These are phyloP conservation scores for Kuraishia hungarica DNA, from an alignment of 805 yeast genomes.

Conservation along the genomic window DNA sequence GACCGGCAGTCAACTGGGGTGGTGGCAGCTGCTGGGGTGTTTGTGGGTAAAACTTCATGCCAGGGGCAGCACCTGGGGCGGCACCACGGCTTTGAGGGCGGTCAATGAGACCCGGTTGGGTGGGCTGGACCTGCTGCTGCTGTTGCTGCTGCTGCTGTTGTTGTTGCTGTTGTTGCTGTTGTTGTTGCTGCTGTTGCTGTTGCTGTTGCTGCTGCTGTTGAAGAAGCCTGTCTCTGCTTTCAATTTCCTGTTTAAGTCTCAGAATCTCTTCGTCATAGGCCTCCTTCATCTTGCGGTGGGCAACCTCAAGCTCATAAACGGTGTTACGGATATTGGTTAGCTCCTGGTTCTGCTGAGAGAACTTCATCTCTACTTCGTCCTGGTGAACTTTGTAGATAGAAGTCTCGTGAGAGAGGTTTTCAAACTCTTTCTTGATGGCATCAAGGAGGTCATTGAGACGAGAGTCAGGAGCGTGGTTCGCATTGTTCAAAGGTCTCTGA, in stretches of 20 bases:
- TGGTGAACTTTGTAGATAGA: slow-evolving; percentile 79
- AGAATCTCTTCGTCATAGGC: slow-evolving; percentile 90
- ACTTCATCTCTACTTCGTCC: slow-evolving; percentile 85
- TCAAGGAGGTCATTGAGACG: slow-evolving; percentile 63
- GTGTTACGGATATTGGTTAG: slow-evolving; percentile 91
- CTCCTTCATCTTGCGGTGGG: slow-evolving; percentile 91
- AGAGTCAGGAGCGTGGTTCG: slow-evolving; percentile 1
- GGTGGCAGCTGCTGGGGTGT: slow-evolving; percentile 27
- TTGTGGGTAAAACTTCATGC: slow-evolving; percentile 9
- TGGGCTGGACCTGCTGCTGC: slow-evolving; percentile 25
- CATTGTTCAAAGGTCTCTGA: slow-evolving; percentile 3
- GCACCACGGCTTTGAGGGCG: slow-evolving; percentile 10
- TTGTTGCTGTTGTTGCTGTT: slow-evolving; percentile 22
- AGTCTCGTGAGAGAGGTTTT: slow-evolving; percentile 77
- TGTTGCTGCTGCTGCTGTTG: slow-evolving; percentile 25
- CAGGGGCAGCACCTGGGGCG: slow-evolving; percentile 4
- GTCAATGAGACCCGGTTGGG: slow-evolving; percentile 12
- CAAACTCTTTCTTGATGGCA: slow-evolving; percentile 88
- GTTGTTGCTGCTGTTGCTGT: slow-evolving; percentile 35
- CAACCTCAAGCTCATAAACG: slow-evolving; percentile 87
- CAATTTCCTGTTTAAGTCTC: slow-evolving; percentile 79
- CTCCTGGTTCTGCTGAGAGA: slow-evolving; percentile 87
- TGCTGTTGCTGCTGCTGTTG: slow-evolving; percentile 30
- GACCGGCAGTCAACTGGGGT: slow-evolving; percentile 20
- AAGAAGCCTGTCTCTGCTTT: slow-evolving; percentile 61